Percentiles rank a stretch among this genome's conserved stretches.
These are phyloP conservation scores for Pigoraptor vietnamica DNA, from an alignment of 78 protist genomes.

Conservation along the genomic window DNA sequence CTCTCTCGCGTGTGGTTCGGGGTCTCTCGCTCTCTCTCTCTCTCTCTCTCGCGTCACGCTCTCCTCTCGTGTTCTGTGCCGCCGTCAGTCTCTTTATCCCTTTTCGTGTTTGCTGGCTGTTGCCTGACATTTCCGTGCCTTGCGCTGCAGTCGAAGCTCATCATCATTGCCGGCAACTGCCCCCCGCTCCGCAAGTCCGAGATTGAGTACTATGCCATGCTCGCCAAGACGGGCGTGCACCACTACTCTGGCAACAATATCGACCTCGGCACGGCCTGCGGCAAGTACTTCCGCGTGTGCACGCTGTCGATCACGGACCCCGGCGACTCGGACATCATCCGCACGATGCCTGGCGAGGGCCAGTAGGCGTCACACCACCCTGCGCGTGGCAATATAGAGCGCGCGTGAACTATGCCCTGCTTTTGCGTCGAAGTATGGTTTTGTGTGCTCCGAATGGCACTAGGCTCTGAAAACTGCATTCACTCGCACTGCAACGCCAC, in stretches of 20 bases:
- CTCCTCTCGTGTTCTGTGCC: too few species aligned
- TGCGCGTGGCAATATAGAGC: too few species aligned
- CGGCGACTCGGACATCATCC: slow-evolving; percentile 97
- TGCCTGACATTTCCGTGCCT: neutral
- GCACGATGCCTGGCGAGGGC: slow-evolving; percentile 9
- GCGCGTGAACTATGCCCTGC: too few species aligned
- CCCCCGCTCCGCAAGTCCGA: slow-evolving; percentile 97
- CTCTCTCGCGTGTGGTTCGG: too few species aligned
- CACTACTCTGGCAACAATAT: slow-evolving; percentile 97
- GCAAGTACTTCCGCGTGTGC: slow-evolving; percentile 89
- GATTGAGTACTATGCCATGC: slow-evolving; percentile 99
- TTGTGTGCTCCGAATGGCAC: too few species aligned
- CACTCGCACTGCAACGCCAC: too few species aligned
- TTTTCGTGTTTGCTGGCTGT: neutral
- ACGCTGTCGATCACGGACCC: slow-evolving; percentile 88
- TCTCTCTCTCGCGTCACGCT: too few species aligned
- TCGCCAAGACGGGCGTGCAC: slow-evolving; percentile 91
- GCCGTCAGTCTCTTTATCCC: neutral
- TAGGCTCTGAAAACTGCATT: too few species aligned
- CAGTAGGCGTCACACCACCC: neutral
- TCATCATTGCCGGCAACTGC: slow-evolving; percentile 95
- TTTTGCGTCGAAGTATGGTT: too few species aligned
- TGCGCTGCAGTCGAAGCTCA: slow-evolving; percentile 80
- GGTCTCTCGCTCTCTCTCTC: too few species aligned
- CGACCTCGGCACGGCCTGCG: slow-evolving; percentile 99